phyloP scores from a whole-genome alignment of 2,329 filamentous ascomycete species.

The Talaromyces sp. region DNA sequence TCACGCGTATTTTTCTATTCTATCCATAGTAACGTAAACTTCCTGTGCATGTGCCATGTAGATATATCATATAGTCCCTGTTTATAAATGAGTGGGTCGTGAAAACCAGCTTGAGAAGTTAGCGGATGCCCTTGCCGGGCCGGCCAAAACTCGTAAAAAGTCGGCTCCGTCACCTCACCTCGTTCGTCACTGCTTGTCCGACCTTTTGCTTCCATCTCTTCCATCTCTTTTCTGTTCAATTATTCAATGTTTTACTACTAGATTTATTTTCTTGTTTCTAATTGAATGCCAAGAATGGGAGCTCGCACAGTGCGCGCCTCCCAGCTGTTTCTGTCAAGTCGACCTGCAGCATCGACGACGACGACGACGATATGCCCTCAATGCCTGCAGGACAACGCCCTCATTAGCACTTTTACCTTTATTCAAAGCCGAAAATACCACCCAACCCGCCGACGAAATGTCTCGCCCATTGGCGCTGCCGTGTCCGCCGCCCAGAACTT shows the following conservation, averaged over 20 bases:
- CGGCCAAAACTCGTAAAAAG: background rate
- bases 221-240: background rate
- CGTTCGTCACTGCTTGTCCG: background rate
- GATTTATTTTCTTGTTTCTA: constrained; percentile 1
- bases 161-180: background rate
- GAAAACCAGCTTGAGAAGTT: background rate
- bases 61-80: too few relatives aligned
- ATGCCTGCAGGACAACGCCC: constrained; percentile 33
- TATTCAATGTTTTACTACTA: background rate
- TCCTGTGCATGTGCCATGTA: too few relatives aligned
- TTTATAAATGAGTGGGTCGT: background rate
- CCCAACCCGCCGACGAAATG: constrained; percentile 33
- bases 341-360: constrained; percentile 22
- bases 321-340: constrained; percentile 26
- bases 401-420: constrained; percentile 13
- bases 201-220: background rate
- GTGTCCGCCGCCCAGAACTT: constrained; percentile 49
- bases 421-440: constrained; percentile 33
- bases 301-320: constrained; percentile 31
- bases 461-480: constrained; percentile 38
- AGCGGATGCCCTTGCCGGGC: background rate
- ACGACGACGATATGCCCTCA: constrained; percentile 33
- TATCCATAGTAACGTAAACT: too few relatives aligned
- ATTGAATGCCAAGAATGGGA: constrained; percentile 26
- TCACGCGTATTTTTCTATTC: background rate